These are phyloP conservation scores for Acanthamoeba culbertsoni DNA, from an alignment of 208 protist genomes.

Conservation along the genomic window DNA sequence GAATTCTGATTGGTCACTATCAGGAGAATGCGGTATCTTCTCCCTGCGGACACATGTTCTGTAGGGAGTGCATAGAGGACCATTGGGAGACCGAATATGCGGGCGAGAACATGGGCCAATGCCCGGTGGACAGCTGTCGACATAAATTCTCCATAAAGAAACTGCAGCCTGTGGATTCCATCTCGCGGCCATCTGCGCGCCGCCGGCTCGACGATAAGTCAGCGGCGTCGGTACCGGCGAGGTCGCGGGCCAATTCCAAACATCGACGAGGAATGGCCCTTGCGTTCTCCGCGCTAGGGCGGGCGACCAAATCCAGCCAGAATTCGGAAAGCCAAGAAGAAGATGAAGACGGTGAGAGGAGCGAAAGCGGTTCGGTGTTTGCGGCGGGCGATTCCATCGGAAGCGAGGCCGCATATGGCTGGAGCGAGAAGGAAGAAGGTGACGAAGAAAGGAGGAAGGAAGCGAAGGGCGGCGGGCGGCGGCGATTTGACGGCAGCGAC, in stretches of 20 bases:
- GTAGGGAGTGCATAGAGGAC: constrained; percentile 28
- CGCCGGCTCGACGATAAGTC: neutral
- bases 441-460: neutral
- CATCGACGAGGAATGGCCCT: neutral
- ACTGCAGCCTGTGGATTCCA: neutral
- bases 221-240: neutral
- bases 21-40: neutral
- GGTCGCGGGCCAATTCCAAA: neutral
- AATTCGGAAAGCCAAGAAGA: neutral
- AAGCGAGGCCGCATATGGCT: neutral
- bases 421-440: neutral
- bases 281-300: too few species aligned
- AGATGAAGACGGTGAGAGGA: neutral
- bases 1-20: neutral
- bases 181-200: neutral
- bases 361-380: neutral
- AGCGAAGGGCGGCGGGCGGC: neutral
- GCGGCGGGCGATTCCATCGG: neutral
- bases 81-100: constrained; percentile 6
- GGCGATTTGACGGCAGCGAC: neutral
- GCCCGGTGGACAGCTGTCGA: neutral
- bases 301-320: neutral
- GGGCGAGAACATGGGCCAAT: neutral
- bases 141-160: neutral
- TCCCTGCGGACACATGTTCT: constrained; percentile 34